Base-by-base conservation (phyloP, 1,284 basidiomycete genomes). In the Pascua guehoae region DNA sequence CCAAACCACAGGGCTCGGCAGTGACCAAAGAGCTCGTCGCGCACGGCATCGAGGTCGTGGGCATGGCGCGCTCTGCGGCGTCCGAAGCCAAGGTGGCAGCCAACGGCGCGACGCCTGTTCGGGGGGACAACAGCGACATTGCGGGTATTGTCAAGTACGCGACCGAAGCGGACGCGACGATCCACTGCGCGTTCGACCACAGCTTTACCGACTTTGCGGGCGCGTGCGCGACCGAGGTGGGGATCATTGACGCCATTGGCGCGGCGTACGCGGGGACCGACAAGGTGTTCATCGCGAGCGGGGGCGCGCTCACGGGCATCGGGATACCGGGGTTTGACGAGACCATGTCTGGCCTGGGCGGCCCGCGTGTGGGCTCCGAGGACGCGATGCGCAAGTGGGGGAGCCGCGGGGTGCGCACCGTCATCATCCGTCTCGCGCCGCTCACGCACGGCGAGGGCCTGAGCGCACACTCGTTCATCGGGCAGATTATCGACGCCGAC, bases 111-210 rank as follows among this genome's bases (percentile, higher is more conserved):
- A 53, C 53, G 2, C 59, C 64, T 12, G 38, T 68, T 17, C 47
- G 47, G 3, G 70, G 65, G 16, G 44, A 41, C 14, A 41, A 65
- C 16, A 51, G 53, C 43, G 68, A 74, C 56, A 51, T 59, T n/a
- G 66, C 64, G 39, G 50, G 63, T 12, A 60, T 73, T 37, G 47
- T 51, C 38, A 24, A 52, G 8, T 60, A 51, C 12, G 70, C 70
- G 0, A 15, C 41, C 11, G 61, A 53, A 14, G 57, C 64, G 5
- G 69, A 71, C 54, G 71, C 61, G 1, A 66, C 67, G 51, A 64
- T 73, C 32, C 73, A 74, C 56, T 51, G 64, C 47, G 71, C 64
- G 0, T 73, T 69, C 61, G 58, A 67, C 41, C 65, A 70, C 53
- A 17, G 32, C 4, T 67, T 62, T 17, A 24, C 37, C 12, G 50